Evolutionary conservation across 2,329 filamentous ascomycete species (phyloP), one percentile per base, ranked within the genome.

Genomic region (Xylariaceae sp.): DNA sequence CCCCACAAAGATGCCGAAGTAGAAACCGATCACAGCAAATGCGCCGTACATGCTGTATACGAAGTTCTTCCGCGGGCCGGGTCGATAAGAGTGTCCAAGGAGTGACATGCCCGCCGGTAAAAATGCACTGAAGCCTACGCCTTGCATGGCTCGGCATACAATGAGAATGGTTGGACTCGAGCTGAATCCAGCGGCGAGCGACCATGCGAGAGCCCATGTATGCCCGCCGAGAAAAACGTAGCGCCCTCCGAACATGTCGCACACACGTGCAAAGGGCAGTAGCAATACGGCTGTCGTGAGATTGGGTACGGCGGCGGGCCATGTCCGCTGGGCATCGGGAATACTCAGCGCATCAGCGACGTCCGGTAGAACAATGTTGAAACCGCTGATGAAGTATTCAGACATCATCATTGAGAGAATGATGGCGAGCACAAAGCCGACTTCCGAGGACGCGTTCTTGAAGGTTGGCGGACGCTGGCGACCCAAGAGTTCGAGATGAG

Each of bases 361-460:
- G 0, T 80, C 81, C 1, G 89, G 88, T 0, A 91, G 68, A 22
- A 92, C 79, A 57, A 86, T 85, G 51, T 78, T 80, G 65, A 91
- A 94, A 31, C 89, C 89, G 42, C 84, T 87, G 44, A 92, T 79
- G 62, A 86, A 87, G 67, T 85, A 91, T 69, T 91, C 87, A 75
- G 81, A 60, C 49, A 83, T 71, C 47, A 82, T 75, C 66, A 82
- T 77, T 17, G 78, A 82, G 61, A 80, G 73, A 10, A 81, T 66
- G 31, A 84, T 72, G 0, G 80, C 76, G 56, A 82, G 77, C 58
- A 80, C 75, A 60, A 85, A 86, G 3, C 74, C 75, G n/a, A 77
- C 55, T 58, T 86, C 82, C 4, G 76, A 66, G 64, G 72, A 75
- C 27, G 70, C 61, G 2, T 73, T 74, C 5, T 65, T 62, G 61